Percentiles rank a stretch among this genome's conserved stretches.
phyloP scores from a whole-genome alignment of 2,329 filamentous ascomycete species.

The Bipolaris cookei region DNA sequence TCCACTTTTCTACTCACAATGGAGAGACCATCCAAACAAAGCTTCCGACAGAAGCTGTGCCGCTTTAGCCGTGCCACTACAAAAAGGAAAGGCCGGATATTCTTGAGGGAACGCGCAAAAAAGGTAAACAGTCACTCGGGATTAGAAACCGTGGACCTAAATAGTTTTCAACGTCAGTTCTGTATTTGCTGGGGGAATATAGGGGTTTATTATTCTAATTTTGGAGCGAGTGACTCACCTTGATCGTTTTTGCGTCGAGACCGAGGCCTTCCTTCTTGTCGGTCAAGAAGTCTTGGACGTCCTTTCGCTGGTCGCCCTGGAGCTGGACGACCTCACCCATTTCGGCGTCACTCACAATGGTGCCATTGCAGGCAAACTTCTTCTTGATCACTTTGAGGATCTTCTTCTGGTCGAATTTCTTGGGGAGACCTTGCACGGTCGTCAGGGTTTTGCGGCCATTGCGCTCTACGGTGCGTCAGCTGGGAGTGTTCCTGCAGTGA shows the following conservation, averaged over 20 bases:
- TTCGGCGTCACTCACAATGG: slow-evolving; percentile 92
- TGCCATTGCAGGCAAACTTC: slow-evolving; percentile 99
- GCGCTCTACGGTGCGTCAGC: slow-evolving; percentile 74
- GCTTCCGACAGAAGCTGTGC: slow-evolving; percentile 3
- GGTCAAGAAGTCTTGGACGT: slow-evolving; percentile 96
- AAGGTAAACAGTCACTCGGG: neutral
- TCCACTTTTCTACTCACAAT: slow-evolving; percentile 3
- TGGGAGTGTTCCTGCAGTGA: neutral
- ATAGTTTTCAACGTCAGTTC: neutral
- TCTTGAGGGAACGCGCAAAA: neutral
- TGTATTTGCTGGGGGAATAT: too few relatives aligned
- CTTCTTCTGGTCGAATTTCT: slow-evolving; percentile 99
- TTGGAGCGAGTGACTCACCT: slow-evolving; percentile 61
- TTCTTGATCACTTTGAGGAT: slow-evolving; percentile 99
- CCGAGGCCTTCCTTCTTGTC: slow-evolving; percentile 95
- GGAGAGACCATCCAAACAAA: slow-evolving; percentile 3
- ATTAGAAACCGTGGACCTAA: slow-evolving; percentile 48
- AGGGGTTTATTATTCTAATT: too few relatives aligned
- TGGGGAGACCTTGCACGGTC: slow-evolving; percentile 97
- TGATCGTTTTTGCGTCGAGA: slow-evolving; percentile 96
- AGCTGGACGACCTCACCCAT: slow-evolving; percentile 99
- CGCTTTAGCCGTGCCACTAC: slow-evolving; percentile 1
- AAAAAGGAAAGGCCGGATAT: neutral
- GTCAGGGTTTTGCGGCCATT: slow-evolving; percentile 99
- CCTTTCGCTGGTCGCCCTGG: slow-evolving; percentile 98